Base-by-base conservation (phyloP, 208 protist species). In the Leishmania mexicana region DNA sequence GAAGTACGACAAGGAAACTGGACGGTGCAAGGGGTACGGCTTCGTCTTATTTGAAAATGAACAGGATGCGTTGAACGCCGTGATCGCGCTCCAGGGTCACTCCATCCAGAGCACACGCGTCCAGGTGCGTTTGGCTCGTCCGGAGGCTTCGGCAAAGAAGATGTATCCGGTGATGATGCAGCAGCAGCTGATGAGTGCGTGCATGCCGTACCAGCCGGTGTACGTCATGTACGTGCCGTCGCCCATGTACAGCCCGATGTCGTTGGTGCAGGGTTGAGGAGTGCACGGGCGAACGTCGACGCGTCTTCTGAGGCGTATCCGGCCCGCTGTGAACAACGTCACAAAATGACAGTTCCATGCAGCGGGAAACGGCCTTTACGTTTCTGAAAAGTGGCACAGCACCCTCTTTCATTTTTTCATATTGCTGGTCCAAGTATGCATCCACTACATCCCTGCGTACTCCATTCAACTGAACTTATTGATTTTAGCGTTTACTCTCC, bases 31-130 rank as follows among this genome's bases (percentile, higher is more conserved):
- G 80, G 94, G 93, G 58, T 96, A 97, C 84, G 94, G 94, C 57
- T 97, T 97, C 83, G 93, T 97, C 35, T 81, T 96, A 28, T 97
- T 92, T 65, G 89, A 93, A 58, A 87, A 88, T 28, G 93, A 93
- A 45, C 85, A 92, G 78, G 85, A 94, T 60, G 83, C 87, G 35
- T 53, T 81, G 47, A 92, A 91, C 58, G 91, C 93, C 0, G 92
- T 91, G 67, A 85, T 92, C 64, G 94, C 88, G 35, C 87, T 97
- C 49, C 86, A 94, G 71, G 89, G 94, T 19, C 85, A 90, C 82
- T 79, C 85, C 2, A 84, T 97, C 53, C 84, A 81, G 54, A 86
- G 87, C 74, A 94, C 89, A n/a, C 85, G 89, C 40, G 93, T 97
- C 28, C 94, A 97, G 84, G 94, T 97, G 40, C 92, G 94, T 53